A percentile compares a stretch with the other conserved stretches of the same genome.
These are phyloP conservation scores for Apiospora phragmitis DNA, from an alignment of 2,329 filamentous ascomycete genomes.

Conservation along the genomic window DNA sequence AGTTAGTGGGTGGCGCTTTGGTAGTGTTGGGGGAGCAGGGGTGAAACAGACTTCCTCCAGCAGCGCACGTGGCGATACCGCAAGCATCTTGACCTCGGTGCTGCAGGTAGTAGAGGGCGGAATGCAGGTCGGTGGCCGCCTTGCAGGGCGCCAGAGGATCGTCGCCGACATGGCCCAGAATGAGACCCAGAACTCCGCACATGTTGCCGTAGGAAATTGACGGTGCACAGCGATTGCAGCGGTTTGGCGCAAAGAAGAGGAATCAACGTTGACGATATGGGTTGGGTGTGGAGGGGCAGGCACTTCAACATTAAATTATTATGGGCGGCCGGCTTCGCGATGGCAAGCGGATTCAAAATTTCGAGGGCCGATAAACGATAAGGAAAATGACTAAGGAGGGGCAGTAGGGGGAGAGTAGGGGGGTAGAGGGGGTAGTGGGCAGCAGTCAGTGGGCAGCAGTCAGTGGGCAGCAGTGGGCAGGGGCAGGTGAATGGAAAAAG, in stretches of 20 bases:
- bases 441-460: background rate
- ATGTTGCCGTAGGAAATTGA: constrained; percentile 7
- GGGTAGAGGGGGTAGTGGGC: too few relatives aligned
- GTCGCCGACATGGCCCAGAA: constrained; percentile 46
- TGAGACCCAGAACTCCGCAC: constrained; percentile 59
- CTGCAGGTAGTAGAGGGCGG: constrained; percentile 59
- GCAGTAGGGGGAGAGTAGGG: background rate
- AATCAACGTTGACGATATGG: background rate
- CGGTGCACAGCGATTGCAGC: background rate
- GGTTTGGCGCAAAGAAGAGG: background rate
- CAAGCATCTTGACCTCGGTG: constrained; percentile 37
- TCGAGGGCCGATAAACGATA: constrained; percentile 2
- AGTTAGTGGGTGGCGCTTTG: background rate
- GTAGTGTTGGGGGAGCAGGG: background rate
- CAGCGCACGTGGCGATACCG: constrained; percentile 71
- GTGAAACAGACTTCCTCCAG: constrained; percentile 69
- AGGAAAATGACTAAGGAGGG: constrained; percentile 7
- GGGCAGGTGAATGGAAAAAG: background rate
- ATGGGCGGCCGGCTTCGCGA: constrained; percentile 1
- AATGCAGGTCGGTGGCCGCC: constrained; percentile 55
- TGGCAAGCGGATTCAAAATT: background rate
- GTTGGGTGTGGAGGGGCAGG: background rate
- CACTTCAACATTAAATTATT: background rate
- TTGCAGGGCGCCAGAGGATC: constrained; percentile 23
- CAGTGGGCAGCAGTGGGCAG: background rate